phyloP scores from a whole-genome alignment of 2,329 filamentous ascomycete genomes.

The Amesomyces nigricolor region DNA sequence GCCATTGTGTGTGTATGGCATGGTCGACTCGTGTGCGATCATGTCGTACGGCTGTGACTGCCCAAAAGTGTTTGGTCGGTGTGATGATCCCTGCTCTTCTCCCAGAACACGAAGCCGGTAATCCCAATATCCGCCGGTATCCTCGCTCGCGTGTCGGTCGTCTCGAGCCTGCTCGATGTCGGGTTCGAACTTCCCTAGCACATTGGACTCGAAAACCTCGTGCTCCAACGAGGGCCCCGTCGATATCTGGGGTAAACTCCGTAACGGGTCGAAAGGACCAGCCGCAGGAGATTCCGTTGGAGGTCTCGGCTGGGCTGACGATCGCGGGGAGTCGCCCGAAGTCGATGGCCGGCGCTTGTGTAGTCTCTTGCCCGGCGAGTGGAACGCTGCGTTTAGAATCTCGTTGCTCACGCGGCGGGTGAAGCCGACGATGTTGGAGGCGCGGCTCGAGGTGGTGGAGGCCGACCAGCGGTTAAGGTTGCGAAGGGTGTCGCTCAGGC shows the following conservation, averaged over 20 bases:
- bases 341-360: constrained; percentile 36
- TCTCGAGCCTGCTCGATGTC: constrained; percentile 9
- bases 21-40: constrained; percentile 22
- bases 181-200: constrained; percentile 15
- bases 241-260: constrained; percentile 38
- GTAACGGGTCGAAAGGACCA: constrained; percentile 30
- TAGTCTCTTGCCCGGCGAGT: constrained; percentile 33
- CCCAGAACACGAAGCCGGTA: constrained; percentile 18
- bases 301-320: constrained; percentile 16
- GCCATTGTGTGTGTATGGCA: constrained; percentile 34
- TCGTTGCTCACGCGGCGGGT: constrained; percentile 43
- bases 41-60: constrained; percentile 23
- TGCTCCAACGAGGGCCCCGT: constrained; percentile 38
- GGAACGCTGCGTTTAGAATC: constrained; percentile 31
- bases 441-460: constrained; percentile 46
- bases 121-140: constrained; percentile 25
- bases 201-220: constrained; percentile 28
- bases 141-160: constrained; percentile 10
- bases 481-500: constrained; percentile 40
- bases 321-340: constrained; percentile 26
- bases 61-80: constrained; percentile 11
- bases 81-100: constrained; percentile 22
- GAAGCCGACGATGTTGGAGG: constrained; percentile 36
- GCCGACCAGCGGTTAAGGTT: constrained; percentile 50
- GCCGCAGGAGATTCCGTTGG: constrained; percentile 23